Evolutionary conservation across 1,139 yeast species (phyloP).

Genomic region (Hyphopichia burtonii): DNA sequence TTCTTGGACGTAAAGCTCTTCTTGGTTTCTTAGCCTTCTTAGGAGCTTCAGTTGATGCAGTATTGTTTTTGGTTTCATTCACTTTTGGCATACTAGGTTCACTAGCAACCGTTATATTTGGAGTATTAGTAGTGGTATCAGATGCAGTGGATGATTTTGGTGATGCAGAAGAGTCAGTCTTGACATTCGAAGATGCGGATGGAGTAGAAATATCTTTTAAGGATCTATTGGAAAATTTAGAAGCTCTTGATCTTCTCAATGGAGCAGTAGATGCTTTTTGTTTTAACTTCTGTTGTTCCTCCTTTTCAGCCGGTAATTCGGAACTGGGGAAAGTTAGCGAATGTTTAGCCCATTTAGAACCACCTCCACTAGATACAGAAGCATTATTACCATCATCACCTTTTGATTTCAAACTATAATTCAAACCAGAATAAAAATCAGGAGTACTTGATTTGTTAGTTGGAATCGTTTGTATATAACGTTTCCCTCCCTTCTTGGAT

Average conservation of each 20-base stretch:
- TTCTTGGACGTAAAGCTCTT: constrained; percentile 74
- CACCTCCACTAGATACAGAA: constrained; percentile 10
- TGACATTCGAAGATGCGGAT: not conserved
- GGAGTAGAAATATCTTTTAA: constrained; percentile 8
- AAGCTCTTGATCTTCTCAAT: constrained; percentile 36
- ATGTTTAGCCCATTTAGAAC: constrained; percentile 25
- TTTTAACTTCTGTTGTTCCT: constrained; percentile 1
- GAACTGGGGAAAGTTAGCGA: constrained; percentile 16
- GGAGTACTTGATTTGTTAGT: constrained; percentile 16
- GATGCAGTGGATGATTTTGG: constrained; percentile 3
- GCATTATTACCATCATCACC: constrained; percentile 11
- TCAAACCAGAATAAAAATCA: constrained; percentile 30
- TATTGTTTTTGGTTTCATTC: not conserved
- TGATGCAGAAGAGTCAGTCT: constrained; percentile 5
- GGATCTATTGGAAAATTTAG: constrained; percentile 29
- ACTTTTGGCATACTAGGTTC: constrained; percentile 4
- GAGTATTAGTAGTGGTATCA: not conserved
- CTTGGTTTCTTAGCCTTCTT: constrained; percentile 44
- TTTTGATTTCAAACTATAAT: constrained; percentile 15
- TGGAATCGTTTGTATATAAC: constrained; percentile 46
- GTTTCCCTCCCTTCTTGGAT: constrained; percentile 27
- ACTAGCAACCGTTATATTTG: constrained; percentile 4
- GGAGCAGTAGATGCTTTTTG: constrained; percentile 12
- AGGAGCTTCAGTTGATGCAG: constrained; percentile 8
- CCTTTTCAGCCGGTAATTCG: constrained; percentile 4